These are phyloP conservation scores for Melastoma candidum DNA, from an alignment of 441 rosid genomes.

Conservation along the genomic window DNA sequence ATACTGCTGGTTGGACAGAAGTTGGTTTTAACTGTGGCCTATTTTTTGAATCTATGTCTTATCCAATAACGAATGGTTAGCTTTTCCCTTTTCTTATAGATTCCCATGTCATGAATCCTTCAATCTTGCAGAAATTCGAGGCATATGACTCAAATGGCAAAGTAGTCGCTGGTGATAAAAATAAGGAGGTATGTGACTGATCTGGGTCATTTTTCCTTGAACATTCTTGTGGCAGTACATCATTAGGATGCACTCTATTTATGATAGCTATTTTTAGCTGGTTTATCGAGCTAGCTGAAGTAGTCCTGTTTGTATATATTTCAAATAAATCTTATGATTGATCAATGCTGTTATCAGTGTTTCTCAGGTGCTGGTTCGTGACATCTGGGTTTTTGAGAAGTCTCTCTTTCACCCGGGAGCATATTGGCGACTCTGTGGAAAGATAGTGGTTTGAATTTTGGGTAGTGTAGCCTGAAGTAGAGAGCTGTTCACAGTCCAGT, in stretches of 20 bases:
- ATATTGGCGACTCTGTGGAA: constrained; percentile 86
- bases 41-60: neutral
- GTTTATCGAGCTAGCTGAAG: no score
- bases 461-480: neutral
- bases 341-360: neutral
- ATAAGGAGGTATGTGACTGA: constrained; percentile 43
- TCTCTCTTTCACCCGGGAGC: constrained; percentile 80
- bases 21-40: no score
- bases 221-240: no score
- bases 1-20: no score
- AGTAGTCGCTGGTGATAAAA: constrained; percentile 69
- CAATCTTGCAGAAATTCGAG: constrained; percentile 66
- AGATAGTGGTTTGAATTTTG: constrained; percentile 7
- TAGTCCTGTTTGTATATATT: no score
- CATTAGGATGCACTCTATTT: no score
- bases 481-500: no score
- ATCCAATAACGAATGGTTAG: neutral
- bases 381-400: constrained; percentile 94
- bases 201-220: neutral
- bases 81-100: constrained; percentile 4
- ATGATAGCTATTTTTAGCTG: no score
- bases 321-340: no score
- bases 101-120: constrained; percentile 1
- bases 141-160: constrained; percentile 78
- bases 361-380: constrained; percentile 73